Conservation (phyloP, 23 red algal species). For the Gracilaria domingensis region DNA sequence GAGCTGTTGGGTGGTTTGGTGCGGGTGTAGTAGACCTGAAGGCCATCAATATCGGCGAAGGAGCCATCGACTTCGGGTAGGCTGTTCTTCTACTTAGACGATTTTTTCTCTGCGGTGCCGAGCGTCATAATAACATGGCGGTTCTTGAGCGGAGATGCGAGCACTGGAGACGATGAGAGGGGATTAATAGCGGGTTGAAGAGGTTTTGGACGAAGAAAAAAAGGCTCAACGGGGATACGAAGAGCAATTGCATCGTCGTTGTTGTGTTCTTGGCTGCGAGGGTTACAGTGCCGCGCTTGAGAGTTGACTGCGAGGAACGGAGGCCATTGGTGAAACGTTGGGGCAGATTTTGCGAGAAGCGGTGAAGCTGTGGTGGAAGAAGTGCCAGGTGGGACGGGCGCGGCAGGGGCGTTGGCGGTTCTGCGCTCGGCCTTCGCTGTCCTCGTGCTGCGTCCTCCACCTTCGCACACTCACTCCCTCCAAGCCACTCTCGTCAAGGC, state of each 20-base stretch:
- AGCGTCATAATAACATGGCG: not conserved
- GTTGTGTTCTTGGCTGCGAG: too few species aligned
- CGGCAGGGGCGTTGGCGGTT: not conserved
- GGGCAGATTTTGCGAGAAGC: not conserved
- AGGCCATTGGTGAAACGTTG: conserved; percentile 1
- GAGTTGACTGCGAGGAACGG: not conserved
- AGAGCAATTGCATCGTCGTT: not conserved
- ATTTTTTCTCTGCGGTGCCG: not conserved
- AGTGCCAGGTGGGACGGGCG: not conserved
- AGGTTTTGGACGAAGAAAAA: not conserved
- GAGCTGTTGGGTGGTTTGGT: not conserved
- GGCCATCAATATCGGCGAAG: conserved; percentile 50
- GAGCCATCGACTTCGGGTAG: not conserved
- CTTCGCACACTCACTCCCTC: too few species aligned
- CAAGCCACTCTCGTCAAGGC: not conserved
- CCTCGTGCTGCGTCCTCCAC: too few species aligned
- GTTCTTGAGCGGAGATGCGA: not conserved
- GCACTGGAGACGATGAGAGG: too few species aligned
- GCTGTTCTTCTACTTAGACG: not conserved
- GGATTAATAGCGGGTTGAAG: not conserved
- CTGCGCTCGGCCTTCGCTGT: too few species aligned
- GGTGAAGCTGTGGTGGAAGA: not conserved
- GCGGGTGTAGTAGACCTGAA: conserved; percentile 52
- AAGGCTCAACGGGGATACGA: not conserved
- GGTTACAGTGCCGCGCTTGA: not conserved